These are phyloP conservation scores for Lathyrus aphaca DNA, from an alignment of 306 rosid genomes.

Conservation along the genomic window DNA sequence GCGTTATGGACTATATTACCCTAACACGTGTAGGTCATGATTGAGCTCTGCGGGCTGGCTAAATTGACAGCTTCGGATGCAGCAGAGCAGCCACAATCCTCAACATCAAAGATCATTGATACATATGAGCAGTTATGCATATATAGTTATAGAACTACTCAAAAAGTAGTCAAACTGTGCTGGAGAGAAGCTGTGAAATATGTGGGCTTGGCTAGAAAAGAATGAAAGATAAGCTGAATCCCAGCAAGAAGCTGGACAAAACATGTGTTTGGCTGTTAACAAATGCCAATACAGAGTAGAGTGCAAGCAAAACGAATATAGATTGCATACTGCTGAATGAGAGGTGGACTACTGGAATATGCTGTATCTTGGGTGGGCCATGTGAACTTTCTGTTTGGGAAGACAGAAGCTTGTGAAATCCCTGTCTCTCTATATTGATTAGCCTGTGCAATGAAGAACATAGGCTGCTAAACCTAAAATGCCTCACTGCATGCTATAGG, in stretches of 20 bases:
- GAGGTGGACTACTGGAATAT: neutral
- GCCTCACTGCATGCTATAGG: no score
- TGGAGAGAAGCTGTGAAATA: neutral
- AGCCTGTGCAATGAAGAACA: neutral
- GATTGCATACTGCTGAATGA: neutral
- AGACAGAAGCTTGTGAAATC: neutral
- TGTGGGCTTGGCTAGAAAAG: conserved; percentile 1
- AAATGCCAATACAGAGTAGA: conserved; percentile 1
- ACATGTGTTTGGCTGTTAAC: neutral
- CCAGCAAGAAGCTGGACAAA: conserved; percentile 2
- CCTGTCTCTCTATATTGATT: neutral
- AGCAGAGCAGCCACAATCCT: neutral
- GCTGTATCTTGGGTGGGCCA: neutral
- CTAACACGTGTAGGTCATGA: no score
- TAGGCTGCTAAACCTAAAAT: neutral
- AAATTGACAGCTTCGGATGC: neutral
- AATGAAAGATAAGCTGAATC: neutral
- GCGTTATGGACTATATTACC: no score
- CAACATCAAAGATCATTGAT: neutral
- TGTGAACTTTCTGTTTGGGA: neutral
- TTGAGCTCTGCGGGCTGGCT: no score
- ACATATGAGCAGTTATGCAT: neutral
- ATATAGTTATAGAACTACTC: neutral
- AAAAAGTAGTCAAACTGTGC: neutral
- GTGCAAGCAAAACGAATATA: neutral